Evolutionary conservation across 345 rosid species (phyloP), one percentile per base, ranked within the genome.

Genomic region (Arabis hirsuta): DNA sequence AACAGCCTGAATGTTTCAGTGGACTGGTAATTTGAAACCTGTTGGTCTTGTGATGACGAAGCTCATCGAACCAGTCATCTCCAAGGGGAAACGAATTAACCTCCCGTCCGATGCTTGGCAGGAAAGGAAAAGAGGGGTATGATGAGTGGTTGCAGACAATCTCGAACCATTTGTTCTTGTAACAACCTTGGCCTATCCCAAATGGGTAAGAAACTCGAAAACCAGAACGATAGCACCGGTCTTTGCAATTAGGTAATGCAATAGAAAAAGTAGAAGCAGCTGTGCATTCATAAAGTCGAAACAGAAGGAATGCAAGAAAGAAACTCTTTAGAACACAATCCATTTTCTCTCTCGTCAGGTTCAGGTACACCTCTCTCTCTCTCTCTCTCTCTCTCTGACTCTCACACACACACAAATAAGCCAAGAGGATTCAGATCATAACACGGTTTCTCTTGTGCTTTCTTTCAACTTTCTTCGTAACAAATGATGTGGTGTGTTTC

Each of bases 181-280:
- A 73, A 42, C 84, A 81, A 13, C 48, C 82, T 13, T 71, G 22
- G 2, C 58, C 43, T 3, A 55, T 57, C 16, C 88, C 84, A 46
- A 85, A 85, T 13, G 86, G 88, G 65, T 64, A 84, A 11, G 79
- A 86, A 41, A 84, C 65, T 58, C 26, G 36, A 14, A 70, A 60
- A 32, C 65, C 29, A 6, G 16, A 16, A 16, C 16, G 16, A 16
- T 80, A 82, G 19, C 87, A 84, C 4, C 6, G 47, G 4, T 60
- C 73, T 43, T 3, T 60, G 73, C 85, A 82, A 2, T 78, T 74
- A n/a, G 55, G 46, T 7, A 53, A 32, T 12, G 63, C 57, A 34
- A 72, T 3, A 42, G 69, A 44, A 7, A 29, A 20, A 31, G 46
- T 38, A 12, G 32, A 41, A 38, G 52, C 46, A 47, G 67, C 50